Evolutionary conservation across 305 asterid species (phyloP).

Genomic region (Ajuga reptans): DNA sequence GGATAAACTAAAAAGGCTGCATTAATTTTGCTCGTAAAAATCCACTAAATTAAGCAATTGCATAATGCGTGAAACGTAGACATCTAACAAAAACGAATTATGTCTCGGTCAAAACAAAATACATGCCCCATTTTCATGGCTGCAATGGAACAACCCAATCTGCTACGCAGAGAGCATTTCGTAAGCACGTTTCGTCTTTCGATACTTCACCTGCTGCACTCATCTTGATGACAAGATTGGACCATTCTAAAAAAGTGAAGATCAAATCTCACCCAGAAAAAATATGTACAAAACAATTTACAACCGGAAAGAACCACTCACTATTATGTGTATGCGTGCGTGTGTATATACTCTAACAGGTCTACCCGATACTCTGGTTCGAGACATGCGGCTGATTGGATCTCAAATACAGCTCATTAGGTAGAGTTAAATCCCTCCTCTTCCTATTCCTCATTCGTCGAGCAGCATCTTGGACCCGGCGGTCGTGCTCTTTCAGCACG

Average conservation of each 20-base stretch:
- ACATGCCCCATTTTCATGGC: not conserved
- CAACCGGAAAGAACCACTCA: constrained; percentile 10
- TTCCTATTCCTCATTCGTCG: constrained; percentile 61
- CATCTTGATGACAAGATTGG: constrained; percentile 3
- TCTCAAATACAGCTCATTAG: constrained; percentile 29
- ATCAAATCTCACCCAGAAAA: constrained; percentile 16
- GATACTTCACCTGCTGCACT: not conserved
- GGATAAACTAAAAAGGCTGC: too few species aligned
- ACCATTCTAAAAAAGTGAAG: constrained; percentile 20
- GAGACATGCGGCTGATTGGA: constrained; percentile 25
- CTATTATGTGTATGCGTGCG: not conserved
- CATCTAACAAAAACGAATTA: constrained; percentile 1
- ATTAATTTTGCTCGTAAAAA: not conserved
- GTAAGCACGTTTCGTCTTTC: too few species aligned
- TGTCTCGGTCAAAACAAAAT: not conserved
- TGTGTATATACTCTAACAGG: constrained; percentile 8
- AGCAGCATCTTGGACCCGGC: constrained; percentile 72
- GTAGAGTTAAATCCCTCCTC: constrained; percentile 40
- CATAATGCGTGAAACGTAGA: not conserved
- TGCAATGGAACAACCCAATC: not conserved
- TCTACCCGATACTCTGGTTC: constrained; percentile 23
- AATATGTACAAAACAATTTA: constrained; percentile 30
- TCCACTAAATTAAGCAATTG: not conserved
- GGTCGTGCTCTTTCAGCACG: constrained; percentile 82
- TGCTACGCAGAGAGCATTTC: too few species aligned